Base-by-base conservation (phyloP, 768 basidiomycete species). In the Boletus huronensis region DNA sequence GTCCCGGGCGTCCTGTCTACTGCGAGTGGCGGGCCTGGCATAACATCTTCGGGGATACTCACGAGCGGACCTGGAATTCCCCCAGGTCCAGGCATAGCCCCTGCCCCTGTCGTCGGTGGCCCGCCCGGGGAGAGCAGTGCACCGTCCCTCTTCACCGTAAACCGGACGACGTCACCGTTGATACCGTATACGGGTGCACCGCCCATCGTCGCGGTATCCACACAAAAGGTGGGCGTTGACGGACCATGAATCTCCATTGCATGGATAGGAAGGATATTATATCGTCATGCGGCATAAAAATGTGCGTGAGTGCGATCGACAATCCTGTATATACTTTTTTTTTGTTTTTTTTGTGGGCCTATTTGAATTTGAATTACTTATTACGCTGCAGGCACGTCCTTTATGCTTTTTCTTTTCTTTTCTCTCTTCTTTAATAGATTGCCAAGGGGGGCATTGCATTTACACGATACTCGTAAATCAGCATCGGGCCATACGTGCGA, bases 1-100 rank as follows among this genome's bases (percentile, higher is more conserved):
- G 58, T 68, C 10, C 66, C 66, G 0, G 66, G 66, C 21, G 64
- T 67, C 32, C 36, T 67, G 32, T 64, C 66, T 8, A 44, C 55
- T 6, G 3, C 60, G 32, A 40, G 16, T 16, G 38, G 52, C 9
- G 64, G 61, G 2, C 62, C 65, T 34, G 61, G 64, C 10, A 55
- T 67, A n/a, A 65, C 46, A 11, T 32, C 60, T 1, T 57, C 58
- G 17, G 66, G 66, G 11, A 68, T 68, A 54, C 52, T 67, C n/a
- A 68, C 66, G 23, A 66, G 64, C 21, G 66, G 66, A 16, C 66
- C 65, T 32, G 66, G 66, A n/a, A 49, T 68, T 23, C 66, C 66
- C 1, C 64, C 64, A 3, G 67, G 67, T 29, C 65, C 67, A 1
- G 67, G 65, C 7, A 69, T 68, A 28, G 58, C 65, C 0, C 65